Evolutionary conservation across 805 yeast genomes (phyloP), one percentile per base, ranked within the genome.

Genomic region (Barnettozyma botsteinii): DNA sequence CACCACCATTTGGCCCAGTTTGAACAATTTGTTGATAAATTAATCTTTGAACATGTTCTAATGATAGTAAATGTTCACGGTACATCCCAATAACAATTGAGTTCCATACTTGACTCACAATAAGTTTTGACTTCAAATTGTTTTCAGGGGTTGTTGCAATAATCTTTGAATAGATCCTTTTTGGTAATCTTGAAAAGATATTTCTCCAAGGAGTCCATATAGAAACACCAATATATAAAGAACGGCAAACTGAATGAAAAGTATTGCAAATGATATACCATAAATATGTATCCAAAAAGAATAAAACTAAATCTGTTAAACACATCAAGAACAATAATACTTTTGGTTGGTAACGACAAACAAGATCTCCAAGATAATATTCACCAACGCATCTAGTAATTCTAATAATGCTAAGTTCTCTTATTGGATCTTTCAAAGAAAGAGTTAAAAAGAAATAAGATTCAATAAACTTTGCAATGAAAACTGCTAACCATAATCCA

Each of bases 11-110:
- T 12, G 62, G 49, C 3, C 57, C 47, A 22, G 63, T 49, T 27
- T 51, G 54, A 4, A 48, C 34, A 5, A 93, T 96, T 70, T 91
- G 97, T 65, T 91, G 98, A 65, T 93, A 93, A 49, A 93, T 75
- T 61, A 93, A 76, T 68, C 85, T 87, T 68, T 93, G 98, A 47
- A 93, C 98, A 62, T 94, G 98, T 62, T 93, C 98, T 62, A 94
- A 85, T 14, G 98, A 96, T 53, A 93, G 70, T 63, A 93, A 71
- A 65, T 93, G 99, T 67, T 94, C 99, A 70, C 99, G 86, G 77
- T 93, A 94, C 98, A 93, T 94, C 39, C 98, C 86, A 56, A 93
- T 89, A 48, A 93, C 91, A 62, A 93, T 83, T 33, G 98, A 97
- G 62, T 93, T 93, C 99, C 98, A 93, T 51, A 93, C 87, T 69